Base-by-base conservation (phyloP, 2,329 filamentous ascomycete species). In the Neoascochyta sp. region DNA sequence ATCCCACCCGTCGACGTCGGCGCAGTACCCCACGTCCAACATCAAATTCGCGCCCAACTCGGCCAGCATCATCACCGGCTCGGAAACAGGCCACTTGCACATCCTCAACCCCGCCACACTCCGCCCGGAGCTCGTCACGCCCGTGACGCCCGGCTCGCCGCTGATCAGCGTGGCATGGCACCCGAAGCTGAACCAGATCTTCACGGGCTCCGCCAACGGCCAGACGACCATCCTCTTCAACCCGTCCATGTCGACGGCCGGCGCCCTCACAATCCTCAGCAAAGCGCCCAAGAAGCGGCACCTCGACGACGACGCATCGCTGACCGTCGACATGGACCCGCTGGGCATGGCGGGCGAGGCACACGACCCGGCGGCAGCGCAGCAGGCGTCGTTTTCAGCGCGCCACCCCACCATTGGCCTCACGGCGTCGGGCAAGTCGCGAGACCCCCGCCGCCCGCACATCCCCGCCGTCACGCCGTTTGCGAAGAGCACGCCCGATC, bases 91-190 rank as follows among this genome's bases (percentile, higher is more conserved):
- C 5, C 78, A 94, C 57, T 75, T 98, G 15, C 85, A 95, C 64
- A 92, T 98, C 38, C 68, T 98, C 36, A 96, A 95, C 55, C 86
- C 92, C 1, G 92, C 88, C 21, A 96, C 93, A 27, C 72, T 98
- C 33, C 81, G 76, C 35, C 74, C 89, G 1, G 89, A 95, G 57
- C 78, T 87, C 16, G 80, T 90, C 33, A 94, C 90, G 3, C 83
- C 86, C 3, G 79, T 98, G n/a, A 95, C 90, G 0, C 82, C 87
- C 1, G 83, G 83, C 9, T 85, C 81, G 5, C 77, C 90, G 1
- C 68, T 98, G 7, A 85, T 96, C 40, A 80, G 81, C 2, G 86
- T 94, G 15, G 71, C 85, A 41, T 98, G 92, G 92, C 90, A 98
- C 54, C 75, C 84, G 12, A 94, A 88, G 63, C 79, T 98, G 55